Conservation (phyloP, 2,329 filamentous ascomycete genomes). For the Trichoderma asperellum region DNA sequence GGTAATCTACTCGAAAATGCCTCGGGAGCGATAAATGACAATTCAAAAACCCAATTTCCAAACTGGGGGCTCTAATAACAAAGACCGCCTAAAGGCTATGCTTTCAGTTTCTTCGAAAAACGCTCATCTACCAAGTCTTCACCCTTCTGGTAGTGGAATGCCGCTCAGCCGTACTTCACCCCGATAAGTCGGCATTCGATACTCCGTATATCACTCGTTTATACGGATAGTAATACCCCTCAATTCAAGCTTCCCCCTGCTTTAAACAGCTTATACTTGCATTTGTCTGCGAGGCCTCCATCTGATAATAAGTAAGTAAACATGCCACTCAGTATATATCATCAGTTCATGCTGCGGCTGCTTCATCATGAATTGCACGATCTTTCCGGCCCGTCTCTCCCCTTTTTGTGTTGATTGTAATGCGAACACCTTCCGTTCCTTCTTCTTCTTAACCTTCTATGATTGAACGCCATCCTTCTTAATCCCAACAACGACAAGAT, state of each 20-base stretch:
- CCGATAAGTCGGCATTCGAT: background rate
- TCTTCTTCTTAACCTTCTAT: background rate
- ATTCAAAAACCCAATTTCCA: background rate
- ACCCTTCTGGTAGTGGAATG: background rate
- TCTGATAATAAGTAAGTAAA: background rate
- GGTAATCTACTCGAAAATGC: background rate
- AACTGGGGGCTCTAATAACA: background rate
- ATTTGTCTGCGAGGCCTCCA: background rate
- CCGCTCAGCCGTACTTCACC: background rate
- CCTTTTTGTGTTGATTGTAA: background rate
- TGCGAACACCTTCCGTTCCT: background rate
- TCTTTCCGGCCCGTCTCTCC: background rate
- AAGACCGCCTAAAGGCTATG: background rate
- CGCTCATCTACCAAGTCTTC: background rate
- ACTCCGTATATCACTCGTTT: background rate
- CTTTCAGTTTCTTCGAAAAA: background rate
- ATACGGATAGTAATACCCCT: background rate
- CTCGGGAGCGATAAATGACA: conserved; percentile 1
- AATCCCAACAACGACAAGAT: conserved; percentile 89
- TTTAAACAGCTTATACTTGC: background rate
- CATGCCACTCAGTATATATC: conserved; percentile 1
- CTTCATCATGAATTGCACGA: background rate
- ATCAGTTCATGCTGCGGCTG: conserved; percentile 8
- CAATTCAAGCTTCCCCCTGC: background rate
- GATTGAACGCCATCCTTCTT: conserved; percentile 57